A percentile compares a stretch with the other conserved stretches of the same genome.
These are phyloP conservation scores for Penicillium salamii DNA, from an alignment of 495 filamentous ascomycete genomes.

Conservation along the genomic window DNA sequence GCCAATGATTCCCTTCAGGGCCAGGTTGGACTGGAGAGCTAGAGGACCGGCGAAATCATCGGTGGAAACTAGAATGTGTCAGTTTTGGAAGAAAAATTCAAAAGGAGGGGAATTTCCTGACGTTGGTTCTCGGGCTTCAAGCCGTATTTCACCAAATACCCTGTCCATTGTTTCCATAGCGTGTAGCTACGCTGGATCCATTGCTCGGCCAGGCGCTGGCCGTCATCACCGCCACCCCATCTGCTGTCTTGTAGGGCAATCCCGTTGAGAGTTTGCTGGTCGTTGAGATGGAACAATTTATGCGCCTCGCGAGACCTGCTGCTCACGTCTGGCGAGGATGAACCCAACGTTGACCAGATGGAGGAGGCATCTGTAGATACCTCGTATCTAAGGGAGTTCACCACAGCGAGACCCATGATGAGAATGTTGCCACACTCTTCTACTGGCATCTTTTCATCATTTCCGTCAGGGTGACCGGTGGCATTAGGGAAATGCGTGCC, in stretches of 20 bases:
- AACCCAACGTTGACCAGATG: constrained; percentile 45
- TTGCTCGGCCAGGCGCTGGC: constrained; percentile 48
- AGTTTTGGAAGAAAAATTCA: neutral
- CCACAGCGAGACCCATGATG: constrained; percentile 86
- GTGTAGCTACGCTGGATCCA: constrained; percentile 66
- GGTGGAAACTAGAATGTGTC: constrained; percentile 57
- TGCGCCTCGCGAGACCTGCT: constrained; percentile 21
- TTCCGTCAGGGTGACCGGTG: constrained; percentile 83
- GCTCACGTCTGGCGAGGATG: constrained; percentile 7
- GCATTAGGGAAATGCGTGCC: constrained; percentile 88
- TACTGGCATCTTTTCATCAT: constrained; percentile 95
- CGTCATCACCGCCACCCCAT: constrained; percentile 50
- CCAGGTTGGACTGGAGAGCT: constrained; percentile 88
- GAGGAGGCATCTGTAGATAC: constrained; percentile 53
- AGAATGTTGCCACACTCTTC: constrained; percentile 97
- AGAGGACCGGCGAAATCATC: constrained; percentile 97
- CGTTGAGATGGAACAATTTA: constrained; percentile 40
- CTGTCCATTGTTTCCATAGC: constrained; percentile 91
- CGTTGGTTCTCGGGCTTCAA: constrained; percentile 82
- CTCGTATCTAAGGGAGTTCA: constrained; percentile 74
- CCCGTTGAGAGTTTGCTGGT: constrained; percentile 41
- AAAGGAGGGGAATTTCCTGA: constrained; percentile 28
- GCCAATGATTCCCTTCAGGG: constrained; percentile 89
- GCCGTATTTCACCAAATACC: constrained; percentile 83
- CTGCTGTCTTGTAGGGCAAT: constrained; percentile 48